These are phyloP conservation scores for Puya raimondii DNA, from an alignment of 176 grass and related monocot species.

Conservation along the genomic window DNA sequence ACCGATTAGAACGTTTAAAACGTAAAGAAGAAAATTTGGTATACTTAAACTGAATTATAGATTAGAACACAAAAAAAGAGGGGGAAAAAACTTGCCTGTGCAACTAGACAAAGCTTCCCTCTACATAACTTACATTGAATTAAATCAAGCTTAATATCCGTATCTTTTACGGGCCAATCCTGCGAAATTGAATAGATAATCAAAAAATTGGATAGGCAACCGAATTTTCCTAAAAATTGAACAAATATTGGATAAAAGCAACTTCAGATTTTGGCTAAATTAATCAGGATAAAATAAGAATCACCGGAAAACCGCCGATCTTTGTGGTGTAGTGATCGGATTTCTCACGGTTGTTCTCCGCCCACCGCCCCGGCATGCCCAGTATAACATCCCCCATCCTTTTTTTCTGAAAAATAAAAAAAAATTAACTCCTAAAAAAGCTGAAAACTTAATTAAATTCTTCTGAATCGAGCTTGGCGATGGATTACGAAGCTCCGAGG, in stretches of 20 bases:
- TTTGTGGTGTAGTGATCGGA: slow-evolving; percentile 94
- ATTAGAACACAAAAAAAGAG: not conserved
- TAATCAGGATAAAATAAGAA: not conserved
- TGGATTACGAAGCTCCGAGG: not conserved
- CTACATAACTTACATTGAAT: slow-evolving; percentile 60
- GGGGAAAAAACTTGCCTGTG: slow-evolving; percentile 43
- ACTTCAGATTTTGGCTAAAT: not conserved
- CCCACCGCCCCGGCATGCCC: slow-evolving; percentile 76
- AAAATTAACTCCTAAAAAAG: no score
- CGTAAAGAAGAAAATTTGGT: not conserved
- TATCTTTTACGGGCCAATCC: slow-evolving; percentile 58
- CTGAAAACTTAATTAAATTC: no score
- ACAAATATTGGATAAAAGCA: not conserved
- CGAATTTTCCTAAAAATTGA: not conserved
- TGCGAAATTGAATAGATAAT: slow-evolving; percentile 16
- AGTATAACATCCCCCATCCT: slow-evolving; percentile 52
- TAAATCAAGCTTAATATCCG: slow-evolving; percentile 24
- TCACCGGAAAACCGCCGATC: slow-evolving; percentile 70
- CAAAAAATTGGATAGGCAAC: slow-evolving; percentile 1
- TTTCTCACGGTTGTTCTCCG: slow-evolving; percentile 61
- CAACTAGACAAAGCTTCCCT: slow-evolving; percentile 50
- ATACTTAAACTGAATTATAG: not conserved
- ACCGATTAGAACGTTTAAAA: not conserved
- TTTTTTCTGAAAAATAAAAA: no score
- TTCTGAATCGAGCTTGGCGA: not conserved